Percentiles rank a stretch among this genome's conserved stretches.
phyloP scores from a whole-genome alignment of 2,329 filamentous ascomycete species.

The Venturia pyrina region DNA sequence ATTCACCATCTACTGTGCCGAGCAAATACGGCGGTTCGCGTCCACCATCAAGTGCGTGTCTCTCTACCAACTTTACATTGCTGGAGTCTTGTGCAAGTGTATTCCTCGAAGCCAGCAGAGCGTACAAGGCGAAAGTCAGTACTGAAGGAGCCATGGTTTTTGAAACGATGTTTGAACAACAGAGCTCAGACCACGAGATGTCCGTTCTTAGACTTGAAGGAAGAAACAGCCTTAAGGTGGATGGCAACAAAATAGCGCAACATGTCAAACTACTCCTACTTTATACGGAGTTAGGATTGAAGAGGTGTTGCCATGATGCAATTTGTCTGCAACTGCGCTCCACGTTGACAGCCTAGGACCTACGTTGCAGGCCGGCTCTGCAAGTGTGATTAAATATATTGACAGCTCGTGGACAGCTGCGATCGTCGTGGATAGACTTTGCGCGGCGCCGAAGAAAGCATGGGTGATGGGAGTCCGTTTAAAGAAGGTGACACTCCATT shows the following conservation, averaged over 20 bases:
- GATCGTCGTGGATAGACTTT: not conserved
- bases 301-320: not conserved
- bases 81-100: not conserved
- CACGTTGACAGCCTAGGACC: not conserved
- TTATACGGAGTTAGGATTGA: not conserved
- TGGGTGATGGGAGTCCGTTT: not conserved
- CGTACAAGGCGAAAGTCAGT: not conserved
- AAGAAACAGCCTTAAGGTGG: no score
- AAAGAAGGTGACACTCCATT: not conserved
- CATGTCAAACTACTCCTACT: not conserved
- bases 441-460: not conserved
- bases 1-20: not conserved
- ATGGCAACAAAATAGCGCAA: no score
- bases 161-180: not conserved
- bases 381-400: not conserved
- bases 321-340: conserved; percentile 3
- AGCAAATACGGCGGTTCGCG: not conserved
- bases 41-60: not conserved
- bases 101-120: not conserved
- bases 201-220: not conserved
- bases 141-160: not conserved
- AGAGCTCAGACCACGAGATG: not conserved
- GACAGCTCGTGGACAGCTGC: not conserved
- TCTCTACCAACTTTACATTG: not conserved
- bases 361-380: not conserved